These are phyloP conservation scores for Suhomyces anneliseae DNA, from an alignment of 1,139 yeast species.

Conservation along the genomic window DNA sequence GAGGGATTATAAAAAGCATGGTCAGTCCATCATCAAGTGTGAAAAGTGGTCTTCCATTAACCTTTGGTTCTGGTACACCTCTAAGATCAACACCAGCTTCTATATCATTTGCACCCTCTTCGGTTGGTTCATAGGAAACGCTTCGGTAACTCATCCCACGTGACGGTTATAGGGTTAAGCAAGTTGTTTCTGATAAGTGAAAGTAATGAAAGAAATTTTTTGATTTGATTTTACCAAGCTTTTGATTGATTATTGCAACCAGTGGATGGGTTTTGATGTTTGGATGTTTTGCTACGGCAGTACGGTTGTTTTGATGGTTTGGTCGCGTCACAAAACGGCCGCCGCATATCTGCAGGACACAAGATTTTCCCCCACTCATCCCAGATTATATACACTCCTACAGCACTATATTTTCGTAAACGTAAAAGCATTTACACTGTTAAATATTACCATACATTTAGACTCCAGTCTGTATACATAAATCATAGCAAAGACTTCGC, in stretches of 20 bases:
- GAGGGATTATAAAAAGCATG: conserved; percentile 25
- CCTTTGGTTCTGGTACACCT: not conserved
- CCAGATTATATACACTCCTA: too few relatives aligned
- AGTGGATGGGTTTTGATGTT: conserved; percentile 3
- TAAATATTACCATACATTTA: not conserved
- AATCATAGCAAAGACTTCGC: not conserved
- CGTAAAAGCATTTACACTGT: too few relatives aligned
- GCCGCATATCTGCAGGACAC: not conserved
- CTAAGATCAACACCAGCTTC: not conserved
- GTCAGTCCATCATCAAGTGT: conserved; percentile 15
- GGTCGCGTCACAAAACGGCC: not conserved
- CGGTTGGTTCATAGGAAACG: conserved; percentile 10
- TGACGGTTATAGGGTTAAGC: too few relatives aligned
- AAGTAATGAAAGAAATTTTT: too few relatives aligned
- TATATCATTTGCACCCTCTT: conserved; percentile 5
- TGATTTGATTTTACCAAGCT: not conserved
- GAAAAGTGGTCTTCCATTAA: conserved; percentile 4
- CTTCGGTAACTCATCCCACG: conserved; percentile 12
- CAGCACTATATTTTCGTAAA: too few relatives aligned
- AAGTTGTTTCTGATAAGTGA: too few relatives aligned
- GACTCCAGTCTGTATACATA: not conserved
- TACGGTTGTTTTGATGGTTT: conserved; percentile 11
- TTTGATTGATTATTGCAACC: conserved; percentile 1
- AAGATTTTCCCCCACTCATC: too few relatives aligned
- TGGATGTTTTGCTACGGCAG: conserved; percentile 12